Conservation (phyloP, 1,284 basidiomycete genomes). For the Cutaneotrichosporon mucoides region DNA sequence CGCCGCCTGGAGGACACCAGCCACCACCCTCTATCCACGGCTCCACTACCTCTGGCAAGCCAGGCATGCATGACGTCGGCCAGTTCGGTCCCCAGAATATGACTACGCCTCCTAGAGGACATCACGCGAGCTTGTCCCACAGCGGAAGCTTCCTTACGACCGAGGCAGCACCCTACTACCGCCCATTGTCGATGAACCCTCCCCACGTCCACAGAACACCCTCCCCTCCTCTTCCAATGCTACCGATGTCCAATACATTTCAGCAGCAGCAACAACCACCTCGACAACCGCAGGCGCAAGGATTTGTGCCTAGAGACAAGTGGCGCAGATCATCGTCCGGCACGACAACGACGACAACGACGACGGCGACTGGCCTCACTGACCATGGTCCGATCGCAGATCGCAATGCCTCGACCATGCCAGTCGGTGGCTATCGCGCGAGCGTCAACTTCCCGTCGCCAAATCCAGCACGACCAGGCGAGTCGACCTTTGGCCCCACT, state of each 20-base stretch:
- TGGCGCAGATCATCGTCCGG: slow-evolving; percentile 29
- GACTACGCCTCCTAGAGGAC: background rate
- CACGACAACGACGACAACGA: slow-evolving; percentile 26
- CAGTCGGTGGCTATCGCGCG: background rate
- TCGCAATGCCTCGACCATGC: slow-evolving; percentile 20
- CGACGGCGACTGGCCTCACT: slow-evolving; percentile 7
- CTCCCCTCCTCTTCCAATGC: background rate
- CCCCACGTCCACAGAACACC: background rate
- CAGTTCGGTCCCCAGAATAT: background rate
- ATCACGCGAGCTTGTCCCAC: background rate
- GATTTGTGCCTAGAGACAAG: background rate
- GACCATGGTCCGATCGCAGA: slow-evolving; percentile 11
- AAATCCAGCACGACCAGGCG: background rate
- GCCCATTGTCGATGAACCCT: background rate
- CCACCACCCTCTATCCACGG: too few species aligned
- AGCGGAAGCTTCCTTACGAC: background rate
- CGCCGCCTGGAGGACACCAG: background rate
- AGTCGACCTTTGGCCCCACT: background rate
- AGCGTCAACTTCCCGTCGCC: slow-evolving; percentile 6
- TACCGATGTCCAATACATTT: background rate
- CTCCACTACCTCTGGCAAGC: background rate
- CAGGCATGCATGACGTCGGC: background rate
- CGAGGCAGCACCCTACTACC: background rate
- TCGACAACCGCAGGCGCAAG: background rate
- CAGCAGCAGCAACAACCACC: too few species aligned